phyloP scores from a whole-genome alignment of 2,329 filamentous ascomycete species.

The Diaporthe longicolla region DNA sequence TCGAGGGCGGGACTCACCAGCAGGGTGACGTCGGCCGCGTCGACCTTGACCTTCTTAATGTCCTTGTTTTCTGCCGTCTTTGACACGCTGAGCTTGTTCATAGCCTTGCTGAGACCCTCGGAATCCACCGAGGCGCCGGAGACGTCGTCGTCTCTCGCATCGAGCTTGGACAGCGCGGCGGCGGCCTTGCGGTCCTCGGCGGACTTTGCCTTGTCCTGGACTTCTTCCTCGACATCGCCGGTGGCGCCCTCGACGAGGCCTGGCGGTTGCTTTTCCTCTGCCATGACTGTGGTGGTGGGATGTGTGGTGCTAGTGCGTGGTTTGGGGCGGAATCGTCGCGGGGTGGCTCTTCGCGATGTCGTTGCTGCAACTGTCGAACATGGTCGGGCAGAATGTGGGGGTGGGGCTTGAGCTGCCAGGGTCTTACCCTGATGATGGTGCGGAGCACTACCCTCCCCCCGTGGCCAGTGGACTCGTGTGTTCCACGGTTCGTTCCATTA shows the following conservation, averaged over 20 bases:
- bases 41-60: constrained; percentile 78
- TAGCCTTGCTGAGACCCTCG: constrained; percentile 79
- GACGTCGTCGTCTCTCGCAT: constrained; percentile 65
- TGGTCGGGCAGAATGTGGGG: constrained; percentile 22
- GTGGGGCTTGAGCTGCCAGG: neutral
- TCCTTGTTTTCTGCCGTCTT: constrained; percentile 59
- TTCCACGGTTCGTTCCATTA: neutral
- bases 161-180: constrained; percentile 79
- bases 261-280: constrained; percentile 72
- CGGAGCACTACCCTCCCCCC: neutral
- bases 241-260: constrained; percentile 72
- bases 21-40: constrained; percentile 77
- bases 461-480: no score
- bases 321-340: neutral
- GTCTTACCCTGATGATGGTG: neutral
- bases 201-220: constrained; percentile 68
- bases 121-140: constrained; percentile 72
- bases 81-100: constrained; percentile 70
- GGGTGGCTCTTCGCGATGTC: neutral
- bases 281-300: constrained; percentile 60
- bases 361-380: neutral
- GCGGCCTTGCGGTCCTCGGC: constrained; percentile 85
- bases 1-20: constrained; percentile 65
- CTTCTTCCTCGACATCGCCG: constrained; percentile 71
- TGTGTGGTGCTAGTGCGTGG: constrained; percentile 20